Evolutionary conservation across 305 asterid species (phyloP).

Genomic region (Rubia tinctorum): DNA sequence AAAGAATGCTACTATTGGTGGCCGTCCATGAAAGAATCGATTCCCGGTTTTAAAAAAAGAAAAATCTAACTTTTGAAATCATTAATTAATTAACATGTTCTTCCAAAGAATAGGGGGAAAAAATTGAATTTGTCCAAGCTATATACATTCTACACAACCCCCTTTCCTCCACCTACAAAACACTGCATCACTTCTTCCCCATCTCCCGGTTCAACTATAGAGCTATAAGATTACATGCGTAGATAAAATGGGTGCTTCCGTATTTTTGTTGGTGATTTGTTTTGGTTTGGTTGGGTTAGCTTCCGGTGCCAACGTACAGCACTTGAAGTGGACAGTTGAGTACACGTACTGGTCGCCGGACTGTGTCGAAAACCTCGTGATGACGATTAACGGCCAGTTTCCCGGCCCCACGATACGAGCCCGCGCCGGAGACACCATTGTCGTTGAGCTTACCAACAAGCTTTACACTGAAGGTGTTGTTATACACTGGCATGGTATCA

Average conservation of each 20-base stretch:
- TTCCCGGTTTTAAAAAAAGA: too few species aligned
- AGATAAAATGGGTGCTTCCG: constrained; percentile 12
- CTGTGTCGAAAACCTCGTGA: constrained; percentile 49
- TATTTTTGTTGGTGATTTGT: neutral
- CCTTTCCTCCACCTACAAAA: too few species aligned
- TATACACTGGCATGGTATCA: constrained; percentile 87
- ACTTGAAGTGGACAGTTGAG: constrained; percentile 62
- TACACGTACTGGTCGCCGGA: constrained; percentile 70
- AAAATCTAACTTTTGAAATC: too few species aligned
- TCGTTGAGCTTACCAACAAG: constrained; percentile 60
- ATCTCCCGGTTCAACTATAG: too few species aligned
- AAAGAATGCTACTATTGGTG: too few species aligned
- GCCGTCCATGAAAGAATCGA: too few species aligned
- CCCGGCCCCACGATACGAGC: constrained; percentile 85
- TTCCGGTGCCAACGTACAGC: constrained; percentile 31
- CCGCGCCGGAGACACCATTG: constrained; percentile 55
- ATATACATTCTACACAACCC: too few species aligned
- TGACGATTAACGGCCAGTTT: constrained; percentile 67
- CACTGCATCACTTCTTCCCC: too few species aligned
- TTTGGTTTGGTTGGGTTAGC: neutral
- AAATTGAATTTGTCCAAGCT: too few species aligned
- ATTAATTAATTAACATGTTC: too few species aligned
- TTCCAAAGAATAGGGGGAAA: too few species aligned
- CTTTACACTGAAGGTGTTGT: constrained; percentile 73
- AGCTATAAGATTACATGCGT: too few species aligned